Conservation (phyloP, 164 flowering plant genomes). For the Liquidambar formosana region DNA sequence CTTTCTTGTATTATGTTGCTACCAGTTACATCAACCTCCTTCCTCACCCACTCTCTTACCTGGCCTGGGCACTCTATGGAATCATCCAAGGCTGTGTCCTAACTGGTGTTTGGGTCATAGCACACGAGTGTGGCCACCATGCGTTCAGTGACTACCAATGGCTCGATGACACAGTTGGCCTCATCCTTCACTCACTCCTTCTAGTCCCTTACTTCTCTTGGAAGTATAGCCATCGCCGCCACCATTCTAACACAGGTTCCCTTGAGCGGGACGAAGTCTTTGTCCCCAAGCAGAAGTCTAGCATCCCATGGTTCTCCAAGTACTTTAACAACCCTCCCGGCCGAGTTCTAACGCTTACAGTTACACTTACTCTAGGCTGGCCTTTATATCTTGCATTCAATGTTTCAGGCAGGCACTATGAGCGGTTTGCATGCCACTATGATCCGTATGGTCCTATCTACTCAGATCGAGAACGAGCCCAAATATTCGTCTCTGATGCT, state of each 20-base stretch:
- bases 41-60: conserved; percentile 43
- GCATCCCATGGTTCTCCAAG: conserved; percentile 49
- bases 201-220: conserved; percentile 90
- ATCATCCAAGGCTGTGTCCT: conserved; percentile 64
- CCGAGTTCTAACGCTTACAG: conserved; percentile 44
- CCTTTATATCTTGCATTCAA: conserved; percentile 75
- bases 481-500: conserved; percentile 63
- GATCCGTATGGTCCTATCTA: conserved; percentile 80
- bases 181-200: conserved; percentile 68
- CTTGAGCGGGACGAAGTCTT: conserved; percentile 83
- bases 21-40: conserved; percentile 51
- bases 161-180: conserved; percentile 85
- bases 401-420: conserved; percentile 73
- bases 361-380: conserved; percentile 71
- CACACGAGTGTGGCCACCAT: conserved; percentile 92
- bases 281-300: conserved; percentile 66
- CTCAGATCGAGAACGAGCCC: conserved; percentile 59
- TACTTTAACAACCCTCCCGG: conserved; percentile 79
- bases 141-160: conserved; percentile 85
- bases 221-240: conserved; percentile 91
- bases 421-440: conserved; percentile 77
- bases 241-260: conserved; percentile 82
- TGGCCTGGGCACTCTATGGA: conserved; percentile 75
- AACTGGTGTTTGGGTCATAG: conserved; percentile 90
- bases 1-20: conserved; percentile 50